Evolutionary conservation across 164 flowering plant species (phyloP).

Genomic region (Litsea cubeba): DNA sequence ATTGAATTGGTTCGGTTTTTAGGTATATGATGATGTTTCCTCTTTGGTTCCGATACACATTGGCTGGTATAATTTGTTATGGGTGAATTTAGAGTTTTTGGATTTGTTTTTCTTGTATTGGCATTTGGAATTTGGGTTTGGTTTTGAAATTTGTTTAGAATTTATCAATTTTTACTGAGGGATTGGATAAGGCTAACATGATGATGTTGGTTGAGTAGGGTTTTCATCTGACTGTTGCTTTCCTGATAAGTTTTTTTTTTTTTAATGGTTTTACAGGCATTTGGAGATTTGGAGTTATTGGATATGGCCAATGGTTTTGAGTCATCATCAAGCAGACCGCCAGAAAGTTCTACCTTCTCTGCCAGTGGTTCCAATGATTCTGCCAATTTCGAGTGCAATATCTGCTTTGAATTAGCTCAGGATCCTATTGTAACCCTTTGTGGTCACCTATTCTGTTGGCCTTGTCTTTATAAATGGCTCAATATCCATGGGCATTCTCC

Average conservation of each 20-base stretch:
- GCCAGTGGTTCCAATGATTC: constrained; percentile 37
- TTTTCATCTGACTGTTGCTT: neutral
- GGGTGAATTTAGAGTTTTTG: neutral
- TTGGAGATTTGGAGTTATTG: neutral
- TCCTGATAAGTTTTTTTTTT: neutral
- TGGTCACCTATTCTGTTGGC: constrained; percentile 83
- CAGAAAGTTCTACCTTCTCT: constrained; percentile 41
- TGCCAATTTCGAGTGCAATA: constrained; percentile 70
- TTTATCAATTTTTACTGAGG: neutral
- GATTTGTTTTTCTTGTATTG: neutral
- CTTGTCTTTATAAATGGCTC: constrained; percentile 76
- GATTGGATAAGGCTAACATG: no score
- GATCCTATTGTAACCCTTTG: constrained; percentile 77
- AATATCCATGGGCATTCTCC: constrained; percentile 55
- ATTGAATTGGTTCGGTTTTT: constrained; percentile 1
- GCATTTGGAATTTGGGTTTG: neutral
- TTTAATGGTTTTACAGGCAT: neutral
- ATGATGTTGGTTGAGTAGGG: neutral
- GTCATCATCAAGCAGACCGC: constrained; percentile 35
- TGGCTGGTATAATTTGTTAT: neutral
- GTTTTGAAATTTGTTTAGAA: neutral
- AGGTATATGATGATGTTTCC: neutral
- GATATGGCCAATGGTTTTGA: constrained; percentile 7
- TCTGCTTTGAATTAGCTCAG: constrained; percentile 75
- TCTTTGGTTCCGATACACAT: neutral